phyloP scores from a whole-genome alignment of 805 yeast species.

The Yamadazyma phyllophila region DNA sequence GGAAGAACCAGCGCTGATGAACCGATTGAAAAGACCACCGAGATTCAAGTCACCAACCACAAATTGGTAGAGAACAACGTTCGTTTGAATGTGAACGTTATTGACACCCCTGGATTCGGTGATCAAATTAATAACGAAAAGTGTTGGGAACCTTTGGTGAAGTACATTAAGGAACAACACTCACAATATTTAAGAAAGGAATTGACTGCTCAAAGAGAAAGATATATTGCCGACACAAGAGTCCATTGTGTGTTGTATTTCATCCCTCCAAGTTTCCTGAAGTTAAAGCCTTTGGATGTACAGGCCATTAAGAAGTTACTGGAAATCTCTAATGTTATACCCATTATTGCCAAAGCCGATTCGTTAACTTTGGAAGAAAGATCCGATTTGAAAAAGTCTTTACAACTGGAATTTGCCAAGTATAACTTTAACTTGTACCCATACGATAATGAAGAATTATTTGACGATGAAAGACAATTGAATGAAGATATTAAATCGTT shows the following conservation, averaged over 20 bases:
- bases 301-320: conserved; percentile 78
- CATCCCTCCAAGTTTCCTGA: conserved; percentile 83
- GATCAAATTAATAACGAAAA: conserved; percentile 93
- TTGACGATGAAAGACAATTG: conserved; percentile 69
- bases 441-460: conserved; percentile 65
- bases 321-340: conserved; percentile 91
- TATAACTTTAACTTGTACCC: conserved; percentile 83
- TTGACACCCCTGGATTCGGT: conserved; percentile 98
- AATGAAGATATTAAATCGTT: conserved; percentile 69
- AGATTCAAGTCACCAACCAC: conserved; percentile 70
- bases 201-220: conserved; percentile 90
- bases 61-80: conserved; percentile 83
- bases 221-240: conserved; percentile 77
- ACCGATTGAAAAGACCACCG: conserved; percentile 83
- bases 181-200: conserved; percentile 88
- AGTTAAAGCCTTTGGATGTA: conserved; percentile 80
- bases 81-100: conserved; percentile 76
- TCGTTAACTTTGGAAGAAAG: conserved; percentile 85
- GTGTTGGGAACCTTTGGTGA: conserved; percentile 95
- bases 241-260: conserved; percentile 93
- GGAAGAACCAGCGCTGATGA: conserved; percentile 69
- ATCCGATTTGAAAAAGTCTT: conserved; percentile 66
- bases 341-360: conserved; percentile 93
- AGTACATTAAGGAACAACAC: conserved; percentile 93
- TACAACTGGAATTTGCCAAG: conserved; percentile 73